Conservation (phyloP, 768 basidiomycete genomes). For the Phylloporus sp. region DNA sequence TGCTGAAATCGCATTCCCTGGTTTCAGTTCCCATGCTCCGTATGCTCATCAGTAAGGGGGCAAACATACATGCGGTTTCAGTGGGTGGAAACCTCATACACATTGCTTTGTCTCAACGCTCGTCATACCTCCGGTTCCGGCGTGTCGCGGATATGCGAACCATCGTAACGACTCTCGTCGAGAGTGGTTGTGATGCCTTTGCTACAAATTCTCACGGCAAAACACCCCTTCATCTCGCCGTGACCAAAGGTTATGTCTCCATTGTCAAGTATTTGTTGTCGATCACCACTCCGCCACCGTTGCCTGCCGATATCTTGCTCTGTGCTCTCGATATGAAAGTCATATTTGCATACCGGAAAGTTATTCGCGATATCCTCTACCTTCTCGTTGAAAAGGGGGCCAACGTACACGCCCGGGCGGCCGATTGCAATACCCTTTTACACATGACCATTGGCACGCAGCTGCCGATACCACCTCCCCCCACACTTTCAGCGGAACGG, state of each 20-base stretch:
- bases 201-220: not conserved
- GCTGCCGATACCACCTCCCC: not conserved
- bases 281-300: not conserved
- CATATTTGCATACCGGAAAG: not conserved
- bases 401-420: not conserved
- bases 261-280: not conserved
- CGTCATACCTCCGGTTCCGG: not conserved
- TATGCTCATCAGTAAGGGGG: not conserved
- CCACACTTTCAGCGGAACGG: too few relatives aligned
- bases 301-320: not conserved
- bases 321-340: not conserved
- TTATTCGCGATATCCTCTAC: not conserved
- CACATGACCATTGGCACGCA: not conserved
- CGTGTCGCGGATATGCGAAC: too few relatives aligned
- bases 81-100: not conserved
- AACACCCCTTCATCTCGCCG: constrained; percentile 6
- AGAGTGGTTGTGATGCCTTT: constrained; percentile 1
- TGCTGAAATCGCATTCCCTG: not conserved
- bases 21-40: not conserved
- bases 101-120: not conserved
- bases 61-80: not conserved
- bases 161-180: not conserved
- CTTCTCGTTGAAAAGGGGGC: not conserved
- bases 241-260: not conserved
- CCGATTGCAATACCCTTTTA: not conserved